phyloP scores from a whole-genome alignment of 73 alveolate species.

The Paramecium sexaurelia region DNA sequence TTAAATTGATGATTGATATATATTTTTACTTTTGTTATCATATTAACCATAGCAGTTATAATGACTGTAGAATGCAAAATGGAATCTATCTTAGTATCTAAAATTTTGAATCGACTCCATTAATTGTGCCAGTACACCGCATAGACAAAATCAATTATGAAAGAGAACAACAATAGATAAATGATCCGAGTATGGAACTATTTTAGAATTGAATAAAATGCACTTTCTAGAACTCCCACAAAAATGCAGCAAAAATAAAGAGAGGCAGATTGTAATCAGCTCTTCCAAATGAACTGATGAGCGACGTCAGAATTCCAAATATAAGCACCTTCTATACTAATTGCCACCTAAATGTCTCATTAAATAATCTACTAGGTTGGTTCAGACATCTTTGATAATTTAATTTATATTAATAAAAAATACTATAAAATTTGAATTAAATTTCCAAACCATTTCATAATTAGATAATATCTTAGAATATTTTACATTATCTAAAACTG shows the following conservation, averaged over 20 bases:
- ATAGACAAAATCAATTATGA: constrained; percentile 41
- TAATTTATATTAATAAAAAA: not conserved
- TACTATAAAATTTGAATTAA: not conserved
- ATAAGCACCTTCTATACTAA: not conserved
- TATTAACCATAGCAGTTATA: not conserved
- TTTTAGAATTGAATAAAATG: not conserved
- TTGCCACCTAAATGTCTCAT: constrained; percentile 3
- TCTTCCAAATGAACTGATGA: constrained; percentile 25
- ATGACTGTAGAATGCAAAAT: not conserved
- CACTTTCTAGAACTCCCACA: constrained; percentile 47
- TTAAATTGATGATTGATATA: not conserved
- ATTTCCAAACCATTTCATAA: too few relatives aligned
- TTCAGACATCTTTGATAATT: not conserved
- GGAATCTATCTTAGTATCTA: not conserved
- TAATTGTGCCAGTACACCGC: not conserved
- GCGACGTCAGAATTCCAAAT: constrained; percentile 44
- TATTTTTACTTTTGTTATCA: not conserved
- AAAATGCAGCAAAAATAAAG: not conserved
- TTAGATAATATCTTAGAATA: too few relatives aligned
- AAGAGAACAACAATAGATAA: constrained; percentile 20
- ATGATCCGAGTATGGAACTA: constrained; percentile 11
- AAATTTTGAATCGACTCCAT: constrained; percentile 15
- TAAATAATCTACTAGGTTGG: not conserved
- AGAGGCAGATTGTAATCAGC: constrained; percentile 50
- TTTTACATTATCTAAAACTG: too few relatives aligned